phyloP scores from a whole-genome alignment of 805 yeast species.

The Soucietia sequanensis region DNA sequence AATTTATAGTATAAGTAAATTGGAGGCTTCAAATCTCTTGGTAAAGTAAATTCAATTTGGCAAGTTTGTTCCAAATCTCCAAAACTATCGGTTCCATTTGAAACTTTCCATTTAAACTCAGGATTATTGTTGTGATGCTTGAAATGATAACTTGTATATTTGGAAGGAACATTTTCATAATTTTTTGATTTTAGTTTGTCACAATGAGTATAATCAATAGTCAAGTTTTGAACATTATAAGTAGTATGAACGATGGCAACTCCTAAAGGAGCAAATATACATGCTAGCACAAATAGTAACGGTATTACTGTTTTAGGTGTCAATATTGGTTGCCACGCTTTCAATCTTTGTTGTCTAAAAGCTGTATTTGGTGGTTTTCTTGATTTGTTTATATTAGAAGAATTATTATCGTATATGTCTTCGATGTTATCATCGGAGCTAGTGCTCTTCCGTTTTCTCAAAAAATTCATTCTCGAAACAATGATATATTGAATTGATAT shows the following conservation, averaged over 20 bases:
- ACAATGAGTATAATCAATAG: slow-evolving; percentile 77
- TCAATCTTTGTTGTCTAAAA: slow-evolving; percentile 70
- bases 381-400: slow-evolving; percentile 19
- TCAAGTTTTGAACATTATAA: slow-evolving; percentile 71
- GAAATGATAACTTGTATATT: slow-evolving; percentile 63
- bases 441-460: slow-evolving; percentile 4
- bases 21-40: slow-evolving; percentile 67
- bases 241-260: slow-evolving; percentile 79
- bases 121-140: slow-evolving; percentile 38
- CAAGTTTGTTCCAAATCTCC: slow-evolving; percentile 50
- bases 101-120: slow-evolving; percentile 65
- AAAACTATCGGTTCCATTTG: slow-evolving; percentile 29
- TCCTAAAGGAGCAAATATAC: slow-evolving; percentile 88
- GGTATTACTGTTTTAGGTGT: slow-evolving; percentile 93
- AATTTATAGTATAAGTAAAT: slow-evolving; percentile 77
- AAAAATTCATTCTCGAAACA: background rate
- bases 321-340: slow-evolving; percentile 82
- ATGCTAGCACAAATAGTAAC: slow-evolving; percentile 65
- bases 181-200: slow-evolving; percentile 44
- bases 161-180: slow-evolving; percentile 55
- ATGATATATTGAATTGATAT: too few species aligned
- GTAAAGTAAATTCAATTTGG: slow-evolving; percentile 67
- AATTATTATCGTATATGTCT: too few species aligned
- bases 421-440: slow-evolving; percentile 4
- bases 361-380: slow-evolving; percentile 62